Conservation (phyloP, 2,329 filamentous ascomycete species). For the Ilyonectria mors-panacis region DNA sequence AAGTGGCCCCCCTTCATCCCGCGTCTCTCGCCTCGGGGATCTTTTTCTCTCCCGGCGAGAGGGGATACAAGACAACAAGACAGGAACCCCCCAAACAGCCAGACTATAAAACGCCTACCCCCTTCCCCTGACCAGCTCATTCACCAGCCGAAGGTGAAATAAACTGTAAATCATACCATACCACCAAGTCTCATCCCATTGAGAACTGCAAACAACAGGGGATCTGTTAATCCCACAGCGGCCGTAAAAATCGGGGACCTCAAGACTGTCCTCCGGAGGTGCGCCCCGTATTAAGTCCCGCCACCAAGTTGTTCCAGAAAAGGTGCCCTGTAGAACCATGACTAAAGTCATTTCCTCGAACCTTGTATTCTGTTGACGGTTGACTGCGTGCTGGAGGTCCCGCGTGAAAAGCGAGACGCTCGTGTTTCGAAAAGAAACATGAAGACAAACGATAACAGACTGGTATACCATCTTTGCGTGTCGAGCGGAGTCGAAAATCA, state of each 20-base stretch:
- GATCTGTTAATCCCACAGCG: conserved; percentile 27
- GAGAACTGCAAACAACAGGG: conserved; percentile 18
- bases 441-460: conserved; percentile 29
- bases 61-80: conserved; percentile 15
- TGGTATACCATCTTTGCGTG: conserved; percentile 30
- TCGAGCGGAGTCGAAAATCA: conserved; percentile 10
- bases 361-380: conserved; percentile 13
- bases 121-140: conserved; percentile 11
- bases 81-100: conserved; percentile 13
- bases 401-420: conserved; percentile 13
- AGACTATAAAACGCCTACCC: conserved; percentile 34
- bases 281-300: conserved; percentile 17
- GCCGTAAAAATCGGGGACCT: conserved; percentile 6
- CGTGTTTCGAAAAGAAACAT: conserved; percentile 10
- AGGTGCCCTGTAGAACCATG: conserved; percentile 1
- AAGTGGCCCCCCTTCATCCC: conserved; percentile 6
- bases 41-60: conserved; percentile 5
- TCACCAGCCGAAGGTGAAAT: conserved; percentile 13
- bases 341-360: conserved; percentile 14
- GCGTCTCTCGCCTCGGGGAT: conserved; percentile 18
- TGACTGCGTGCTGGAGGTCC: conserved; percentile 11
- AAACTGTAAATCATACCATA: conserved; percentile 24
- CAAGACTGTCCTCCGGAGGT: background rate
- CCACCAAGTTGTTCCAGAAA: conserved; percentile 1
- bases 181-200: conserved; percentile 14